Conservation (phyloP, 2,329 filamentous ascomycete species). For the Cercospora sp. region DNA sequence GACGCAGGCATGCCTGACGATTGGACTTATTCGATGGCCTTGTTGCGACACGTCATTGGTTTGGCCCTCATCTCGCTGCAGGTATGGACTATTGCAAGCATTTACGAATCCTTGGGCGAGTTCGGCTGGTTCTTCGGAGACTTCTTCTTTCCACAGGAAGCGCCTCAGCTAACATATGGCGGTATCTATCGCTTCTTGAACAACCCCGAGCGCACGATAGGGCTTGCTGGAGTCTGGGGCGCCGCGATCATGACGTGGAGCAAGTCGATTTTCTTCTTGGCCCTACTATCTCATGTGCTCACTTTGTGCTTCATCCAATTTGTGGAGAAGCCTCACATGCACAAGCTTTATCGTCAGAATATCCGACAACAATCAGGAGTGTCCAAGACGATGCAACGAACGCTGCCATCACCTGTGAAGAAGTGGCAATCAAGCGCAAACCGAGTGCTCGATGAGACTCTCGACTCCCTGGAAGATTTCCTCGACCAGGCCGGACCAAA, state of each 20-base stretch:
- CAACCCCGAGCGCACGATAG: conserved; percentile 92
- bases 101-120: conserved; percentile 93
- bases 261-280: conserved; percentile 79
- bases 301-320: conserved; percentile 87
- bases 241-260: conserved; percentile 92
- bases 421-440: conserved; percentile 85
- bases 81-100: conserved; percentile 87
- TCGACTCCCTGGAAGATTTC: conserved; percentile 88
- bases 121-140: conserved; percentile 99
- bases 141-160: conserved; percentile 96
- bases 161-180: conserved; percentile 86
- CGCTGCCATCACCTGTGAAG: conserved; percentile 78
- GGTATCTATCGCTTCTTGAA: conserved; percentile 98
- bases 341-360: conserved; percentile 87
- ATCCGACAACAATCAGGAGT: conserved; percentile 85
- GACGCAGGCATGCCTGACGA: conserved; percentile 65
- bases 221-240: conserved; percentile 93
- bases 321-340: conserved; percentile 95
- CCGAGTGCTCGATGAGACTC: conserved; percentile 79
- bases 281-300: conserved; percentile 79
- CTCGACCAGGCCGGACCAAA: conserved; percentile 82
- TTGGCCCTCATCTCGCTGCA: conserved; percentile 79
- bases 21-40: conserved; percentile 81
- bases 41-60: conserved; percentile 85
- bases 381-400: conserved; percentile 85